These are phyloP conservation scores for Limtongia smithiae DNA, from an alignment of 805 yeast genomes.

Conservation along the genomic window DNA sequence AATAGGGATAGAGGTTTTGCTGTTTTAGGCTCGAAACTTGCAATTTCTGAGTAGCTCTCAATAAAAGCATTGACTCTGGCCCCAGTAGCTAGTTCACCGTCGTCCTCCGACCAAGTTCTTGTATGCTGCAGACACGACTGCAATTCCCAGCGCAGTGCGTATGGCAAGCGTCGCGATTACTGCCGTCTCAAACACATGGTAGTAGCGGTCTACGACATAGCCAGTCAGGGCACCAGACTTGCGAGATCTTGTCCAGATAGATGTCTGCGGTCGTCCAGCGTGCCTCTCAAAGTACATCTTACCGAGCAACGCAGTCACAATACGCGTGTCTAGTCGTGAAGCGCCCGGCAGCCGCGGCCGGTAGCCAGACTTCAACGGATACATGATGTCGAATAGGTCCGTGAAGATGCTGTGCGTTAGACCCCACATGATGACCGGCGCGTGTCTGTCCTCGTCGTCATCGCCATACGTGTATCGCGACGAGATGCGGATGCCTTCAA, in stretches of 20 bases:
- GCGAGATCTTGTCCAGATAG: neutral
- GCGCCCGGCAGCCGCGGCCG: conserved; percentile 18
- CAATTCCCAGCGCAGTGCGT: too few species aligned
- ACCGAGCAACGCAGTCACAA: conserved; percentile 12
- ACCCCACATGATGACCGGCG: conserved; percentile 38
- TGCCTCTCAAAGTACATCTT: conserved; percentile 5
- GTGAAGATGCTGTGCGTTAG: conserved; percentile 37
- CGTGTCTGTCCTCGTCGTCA: neutral
- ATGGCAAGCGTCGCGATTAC: neutral
- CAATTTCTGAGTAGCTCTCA: too few species aligned
- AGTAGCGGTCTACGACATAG: neutral
- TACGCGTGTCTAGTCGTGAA: conserved; percentile 11
- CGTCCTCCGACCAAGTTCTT: too few species aligned
- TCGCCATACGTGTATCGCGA: neutral
- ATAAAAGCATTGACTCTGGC: too few species aligned
- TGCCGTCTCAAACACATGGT: neutral
- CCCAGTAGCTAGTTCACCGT: too few species aligned
- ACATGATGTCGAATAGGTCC: conserved; percentile 31
- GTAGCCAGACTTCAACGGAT: conserved; percentile 1
- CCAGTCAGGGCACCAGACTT: neutral
- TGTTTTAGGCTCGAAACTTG: too few species aligned
- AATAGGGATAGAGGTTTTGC: too few species aligned
- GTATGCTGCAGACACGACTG: too few species aligned
- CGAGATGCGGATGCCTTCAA: conserved; percentile 13
- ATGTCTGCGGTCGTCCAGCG: neutral